Evolutionary conservation across 192 early-diverging fungal genomes (phyloP).

Genomic region (Coemansia sp.): DNA sequence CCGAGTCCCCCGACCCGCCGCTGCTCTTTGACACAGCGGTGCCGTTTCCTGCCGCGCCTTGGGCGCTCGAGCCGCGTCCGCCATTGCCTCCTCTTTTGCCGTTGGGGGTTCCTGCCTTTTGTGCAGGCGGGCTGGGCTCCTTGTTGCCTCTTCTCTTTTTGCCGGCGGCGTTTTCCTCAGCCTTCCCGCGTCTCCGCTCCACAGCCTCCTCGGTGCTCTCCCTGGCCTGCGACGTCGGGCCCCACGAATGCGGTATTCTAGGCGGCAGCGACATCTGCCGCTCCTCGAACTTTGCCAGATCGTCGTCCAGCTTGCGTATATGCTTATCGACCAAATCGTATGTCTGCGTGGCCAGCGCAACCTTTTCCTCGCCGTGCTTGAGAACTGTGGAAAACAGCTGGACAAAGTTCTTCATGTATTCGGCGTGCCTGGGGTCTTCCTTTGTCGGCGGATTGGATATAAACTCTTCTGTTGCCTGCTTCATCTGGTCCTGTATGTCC

Average conservation of each 20-base stretch:
- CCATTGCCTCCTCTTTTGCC: conserved; percentile 13
- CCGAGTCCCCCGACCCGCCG: conserved; percentile 7
- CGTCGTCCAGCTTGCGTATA: conserved; percentile 86
- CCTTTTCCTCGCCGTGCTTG: conserved; percentile 91
- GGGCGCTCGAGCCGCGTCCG: conserved; percentile 3
- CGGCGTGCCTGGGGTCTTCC: conserved; percentile 46
- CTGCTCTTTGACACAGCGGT: not conserved
- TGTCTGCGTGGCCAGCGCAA: conserved; percentile 86
- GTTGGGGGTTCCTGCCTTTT: conserved; percentile 20
- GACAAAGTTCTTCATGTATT: conserved; percentile 51
- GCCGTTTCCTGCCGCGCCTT: not conserved
- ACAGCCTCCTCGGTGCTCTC: conserved; percentile 7
- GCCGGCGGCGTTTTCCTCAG: not conserved
- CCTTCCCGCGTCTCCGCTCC: not conserved
- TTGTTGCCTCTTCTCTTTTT: not conserved
- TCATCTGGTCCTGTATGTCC: conserved; percentile 72
- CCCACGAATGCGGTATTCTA: conserved; percentile 41
- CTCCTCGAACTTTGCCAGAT: conserved; percentile 87
- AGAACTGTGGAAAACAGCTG: conserved; percentile 70
- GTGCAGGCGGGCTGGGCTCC: conserved; percentile 4
- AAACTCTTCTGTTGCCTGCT: conserved; percentile 67
- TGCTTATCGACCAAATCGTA: conserved; percentile 94
- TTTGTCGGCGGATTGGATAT: conserved; percentile 58
- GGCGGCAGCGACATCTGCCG: conserved; percentile 70
- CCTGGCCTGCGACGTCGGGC: conserved; percentile 7